Conservation (phyloP, 345 rosid genomes). For the Gossypioides kirkii region DNA sequence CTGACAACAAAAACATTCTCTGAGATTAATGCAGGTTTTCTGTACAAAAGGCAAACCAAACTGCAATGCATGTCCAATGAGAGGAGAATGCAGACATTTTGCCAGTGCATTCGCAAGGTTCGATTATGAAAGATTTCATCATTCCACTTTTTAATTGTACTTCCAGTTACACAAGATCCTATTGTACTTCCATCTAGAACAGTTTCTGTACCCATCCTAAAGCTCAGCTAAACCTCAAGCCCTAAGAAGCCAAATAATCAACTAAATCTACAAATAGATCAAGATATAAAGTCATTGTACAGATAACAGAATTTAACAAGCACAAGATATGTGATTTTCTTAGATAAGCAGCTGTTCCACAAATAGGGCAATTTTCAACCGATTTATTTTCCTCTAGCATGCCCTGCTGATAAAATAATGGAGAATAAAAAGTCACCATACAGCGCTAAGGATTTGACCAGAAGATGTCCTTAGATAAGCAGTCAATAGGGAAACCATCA, state of each 20-base stretch:
- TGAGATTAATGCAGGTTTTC: constrained; percentile 65
- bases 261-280: background rate
- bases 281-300: background rate
- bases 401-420: background rate
- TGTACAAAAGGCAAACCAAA: constrained; percentile 94
- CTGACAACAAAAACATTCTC: constrained; percentile 17
- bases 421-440: background rate
- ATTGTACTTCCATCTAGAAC: constrained; percentile 2
- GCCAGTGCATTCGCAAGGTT: constrained; percentile 99
- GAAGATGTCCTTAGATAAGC: background rate
- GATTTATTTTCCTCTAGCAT: constrained; percentile 1
- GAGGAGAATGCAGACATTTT: constrained; percentile 98
- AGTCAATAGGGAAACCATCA: background rate
- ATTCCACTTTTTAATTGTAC: background rate
- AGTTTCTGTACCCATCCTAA: background rate
- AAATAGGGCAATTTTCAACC: background rate
- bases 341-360: background rate
- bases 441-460: background rate
- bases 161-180: background rate
- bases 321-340: background rate
- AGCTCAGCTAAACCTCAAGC: background rate
- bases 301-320: background rate
- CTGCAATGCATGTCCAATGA: constrained; percentile 96
- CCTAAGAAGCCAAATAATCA: background rate
- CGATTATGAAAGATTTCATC: constrained; percentile 15